Percentiles rank a stretch among this genome's conserved stretches.
phyloP scores from a whole-genome alignment of 2,329 filamentous ascomycete species.

The Colletotrichum noveboracense region DNA sequence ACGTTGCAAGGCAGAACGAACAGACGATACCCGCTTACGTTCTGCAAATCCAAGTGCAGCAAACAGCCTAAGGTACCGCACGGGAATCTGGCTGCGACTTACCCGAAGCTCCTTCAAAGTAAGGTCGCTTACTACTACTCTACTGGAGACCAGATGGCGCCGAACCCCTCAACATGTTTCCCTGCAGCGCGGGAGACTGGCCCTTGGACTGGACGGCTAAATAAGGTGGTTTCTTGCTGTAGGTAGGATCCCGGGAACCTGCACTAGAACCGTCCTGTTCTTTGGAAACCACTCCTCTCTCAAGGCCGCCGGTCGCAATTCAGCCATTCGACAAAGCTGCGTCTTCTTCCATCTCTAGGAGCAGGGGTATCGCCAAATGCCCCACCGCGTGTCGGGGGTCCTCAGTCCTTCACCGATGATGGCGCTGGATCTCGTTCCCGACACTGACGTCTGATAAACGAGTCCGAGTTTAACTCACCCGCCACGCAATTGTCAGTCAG shows the following conservation, averaged over 20 bases:
- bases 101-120: background rate
- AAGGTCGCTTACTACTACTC: background rate
- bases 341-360: background rate
- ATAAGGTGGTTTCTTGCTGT: background rate
- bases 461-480: background rate
- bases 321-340: background rate
- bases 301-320: background rate
- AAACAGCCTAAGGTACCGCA: background rate
- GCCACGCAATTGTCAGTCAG: background rate
- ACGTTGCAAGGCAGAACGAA: conserved; percentile 5
- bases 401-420: background rate
- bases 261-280: conserved; percentile 4
- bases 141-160: background rate
- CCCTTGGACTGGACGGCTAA: background rate
- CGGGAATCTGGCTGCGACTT: conserved; percentile 10
- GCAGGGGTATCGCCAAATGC: background rate
- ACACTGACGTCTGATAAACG: background rate
- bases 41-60: background rate
- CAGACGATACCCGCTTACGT: background rate
- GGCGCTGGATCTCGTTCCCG: background rate
- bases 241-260: conserved; percentile 4
- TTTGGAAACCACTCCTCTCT: background rate
- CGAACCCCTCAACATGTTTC: background rate
- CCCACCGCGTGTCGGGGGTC: background rate
- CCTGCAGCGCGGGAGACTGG: background rate